Base-by-base conservation (phyloP, 371 early-diverging fungal species). In the Massospora cicadina region DNA sequence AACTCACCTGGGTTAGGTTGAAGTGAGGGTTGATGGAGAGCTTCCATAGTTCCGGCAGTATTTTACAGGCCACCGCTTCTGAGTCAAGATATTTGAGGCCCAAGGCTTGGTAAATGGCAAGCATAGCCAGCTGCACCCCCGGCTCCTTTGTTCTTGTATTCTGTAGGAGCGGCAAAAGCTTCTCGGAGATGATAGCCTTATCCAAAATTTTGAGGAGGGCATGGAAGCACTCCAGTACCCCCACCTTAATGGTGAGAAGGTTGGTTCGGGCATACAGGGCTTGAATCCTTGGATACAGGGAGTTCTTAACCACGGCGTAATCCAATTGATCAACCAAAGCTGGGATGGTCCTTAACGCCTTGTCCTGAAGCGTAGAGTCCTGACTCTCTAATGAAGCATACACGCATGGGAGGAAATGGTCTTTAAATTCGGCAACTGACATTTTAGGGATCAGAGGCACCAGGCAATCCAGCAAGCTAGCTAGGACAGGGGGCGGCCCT, bases 41-140 rank as follows among this genome's bases (percentile, higher is more conserved):
- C 33, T 77, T 74, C 92, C 92, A 91, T 55, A 90, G 70, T 58
- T 86, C 87, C 0, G 88, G 89, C 54, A 91, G 62, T 12, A 91
- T 77, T 56, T 83, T 84, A 0, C 79, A 83, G 1, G 90, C 92
- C 55, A 88, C 80, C 3, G 79, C 73, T 30, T 85, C 86, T 67
- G 83, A 82, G 58, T 90, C 90, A 17, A 87, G 71, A 58, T 77
- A 69, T 54, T 80, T 79, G 23, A 33, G 7, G 1, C 87, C 87
- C 69, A 87, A 75, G 54, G 89, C 87, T 64, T 87, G 85, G 68
- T 89, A 91, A 17, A 89, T 84, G 23, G 81, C 81, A 63, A 89
- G 72, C n/a, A 88, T 82, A 2, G 89, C 85, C 74, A 91, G 73
- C 78, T 88, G 77, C 2, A 91, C 82, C 0, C 78, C 82, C 3